Evolutionary conservation across 495 filamentous ascomycete species (phyloP), one percentile per base, ranked within the genome.

Genomic region (Bacidia gigantensis): DNA sequence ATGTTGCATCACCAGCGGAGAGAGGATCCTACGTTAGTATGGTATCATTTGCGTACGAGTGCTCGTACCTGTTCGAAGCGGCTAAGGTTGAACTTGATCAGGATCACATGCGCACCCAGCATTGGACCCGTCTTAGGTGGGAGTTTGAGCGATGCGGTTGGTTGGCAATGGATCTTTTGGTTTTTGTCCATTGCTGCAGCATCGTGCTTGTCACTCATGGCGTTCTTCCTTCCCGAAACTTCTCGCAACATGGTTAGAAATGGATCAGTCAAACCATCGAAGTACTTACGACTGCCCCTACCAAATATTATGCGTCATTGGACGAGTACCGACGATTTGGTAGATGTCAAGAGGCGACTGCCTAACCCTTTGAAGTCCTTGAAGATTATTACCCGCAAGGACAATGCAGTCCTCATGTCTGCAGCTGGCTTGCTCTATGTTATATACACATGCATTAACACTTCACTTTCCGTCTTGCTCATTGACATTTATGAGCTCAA

Each of bases 161-260:
- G 69, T 9, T 72, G 69, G 68, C 44, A 64, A 2, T 64, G 57
- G 49, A 62, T 74, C 2, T 75, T 75, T 50, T 75, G 70, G 71
- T 68, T 72, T 41, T 56, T 75, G 14, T 56, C 57, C 5, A 65
- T 75, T 20, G 38, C 63, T 21, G 58, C 61, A 41, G 64, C 64
- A 3, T 39, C 55, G 0, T 65, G 62, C 47, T 29, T 69, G 25
- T 41, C 60, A 0, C 62, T 74, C 1, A 80, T 76, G 55, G 43
- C 72, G 14, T 35, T 84, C 41, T 58, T 69, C 10, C 68, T 84
- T 14, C 83, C 83, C 2, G 84, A 87, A 64, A 88, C 84, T 3
- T 75, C 73, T 50, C 70, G 84, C 7, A 80, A 76, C 12, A 74
- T 89, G 2, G 84, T 88, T 0, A 84, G 81, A 0, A 82, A 87